Evolutionary conservation across 495 filamentous ascomycete genomes (phyloP).

Genomic region (Penicillium subrubescens): DNA sequence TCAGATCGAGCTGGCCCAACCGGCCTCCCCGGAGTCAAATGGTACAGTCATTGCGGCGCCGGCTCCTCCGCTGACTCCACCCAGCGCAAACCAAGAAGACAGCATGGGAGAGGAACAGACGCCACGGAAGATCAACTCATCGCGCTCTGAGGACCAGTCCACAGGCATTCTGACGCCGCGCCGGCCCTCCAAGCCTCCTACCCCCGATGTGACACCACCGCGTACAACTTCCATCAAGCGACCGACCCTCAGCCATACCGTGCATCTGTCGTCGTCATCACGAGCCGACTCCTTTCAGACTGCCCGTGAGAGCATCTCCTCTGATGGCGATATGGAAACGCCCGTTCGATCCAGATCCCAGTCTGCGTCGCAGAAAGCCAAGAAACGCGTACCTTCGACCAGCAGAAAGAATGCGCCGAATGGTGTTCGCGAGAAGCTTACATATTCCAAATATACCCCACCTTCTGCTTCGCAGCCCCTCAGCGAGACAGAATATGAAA

Average conservation of each 20-base stretch:
- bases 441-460: slow-evolving; percentile 16
- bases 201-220: slow-evolving; percentile 73
- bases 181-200: slow-evolving; percentile 68
- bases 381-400: slow-evolving; percentile 28
- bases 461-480: slow-evolving; percentile 16
- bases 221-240: slow-evolving; percentile 48
- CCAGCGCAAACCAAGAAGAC: slow-evolving; percentile 31
- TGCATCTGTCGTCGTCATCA: slow-evolving; percentile 46
- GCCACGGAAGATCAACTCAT: slow-evolving; percentile 28
- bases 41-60: slow-evolving; percentile 30
- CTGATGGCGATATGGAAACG: slow-evolving; percentile 62
- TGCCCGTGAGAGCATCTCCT: slow-evolving; percentile 64
- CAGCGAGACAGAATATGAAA: slow-evolving; percentile 28
- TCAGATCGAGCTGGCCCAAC: slow-evolving; percentile 29
- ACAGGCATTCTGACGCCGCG: slow-evolving; percentile 55
- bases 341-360: slow-evolving; percentile 43
- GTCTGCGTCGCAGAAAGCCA: slow-evolving; percentile 27
- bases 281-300: slow-evolving; percentile 75
- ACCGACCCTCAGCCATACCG: slow-evolving; percentile 39
- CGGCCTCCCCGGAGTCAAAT: slow-evolving; percentile 29
- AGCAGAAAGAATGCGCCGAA: slow-evolving; percentile 19
- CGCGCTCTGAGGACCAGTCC: slow-evolving; percentile 26
- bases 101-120: slow-evolving; percentile 23
- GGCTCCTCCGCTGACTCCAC: slow-evolving; percentile 45
- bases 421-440: slow-evolving; percentile 10